Conservation (phyloP, 148 eudicot species). For the Cornus kousa region DNA sequence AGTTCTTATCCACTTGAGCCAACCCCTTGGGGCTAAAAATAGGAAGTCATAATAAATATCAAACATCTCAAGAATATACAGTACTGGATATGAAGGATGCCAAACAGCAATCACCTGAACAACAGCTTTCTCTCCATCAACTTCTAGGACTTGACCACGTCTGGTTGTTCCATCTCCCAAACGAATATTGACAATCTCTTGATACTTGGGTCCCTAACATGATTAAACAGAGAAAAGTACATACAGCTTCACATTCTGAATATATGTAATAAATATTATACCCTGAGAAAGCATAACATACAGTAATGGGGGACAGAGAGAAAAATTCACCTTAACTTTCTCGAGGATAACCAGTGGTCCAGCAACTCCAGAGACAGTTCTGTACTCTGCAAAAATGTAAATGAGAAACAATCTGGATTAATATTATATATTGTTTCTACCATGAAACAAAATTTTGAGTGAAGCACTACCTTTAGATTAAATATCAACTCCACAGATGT, state of each 20-base stretch:
- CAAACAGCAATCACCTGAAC: conserved; percentile 64
- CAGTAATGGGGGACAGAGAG: neutral
- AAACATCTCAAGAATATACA: neutral
- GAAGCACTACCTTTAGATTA: too few species aligned
- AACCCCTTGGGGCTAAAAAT: too few species aligned
- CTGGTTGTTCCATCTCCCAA: conserved; percentile 94
- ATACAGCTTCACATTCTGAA: neutral
- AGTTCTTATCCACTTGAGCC: too few species aligned
- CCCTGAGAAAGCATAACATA: too few species aligned
- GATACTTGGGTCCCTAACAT: conserved; percentile 93
- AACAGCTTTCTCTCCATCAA: conserved; percentile 98
- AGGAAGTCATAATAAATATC: neutral
- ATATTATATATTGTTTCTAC: neutral
- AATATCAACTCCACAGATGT: too few species aligned
- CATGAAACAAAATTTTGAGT: too few species aligned
- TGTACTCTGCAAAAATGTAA: conserved; percentile 45
- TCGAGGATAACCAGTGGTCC: conserved; percentile 84
- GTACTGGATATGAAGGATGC: neutral
- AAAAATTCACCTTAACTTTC: conserved; percentile 70
- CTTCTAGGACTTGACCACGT: conserved; percentile 98
- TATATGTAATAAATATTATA: neutral
- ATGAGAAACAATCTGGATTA: neutral
- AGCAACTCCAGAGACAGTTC: conserved; percentile 87
- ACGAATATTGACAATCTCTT: conserved; percentile 97
- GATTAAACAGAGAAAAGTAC: neutral